Base-by-base conservation (phyloP, 805 yeast genomes). In the Metschnikowia cerradonensis region DNA sequence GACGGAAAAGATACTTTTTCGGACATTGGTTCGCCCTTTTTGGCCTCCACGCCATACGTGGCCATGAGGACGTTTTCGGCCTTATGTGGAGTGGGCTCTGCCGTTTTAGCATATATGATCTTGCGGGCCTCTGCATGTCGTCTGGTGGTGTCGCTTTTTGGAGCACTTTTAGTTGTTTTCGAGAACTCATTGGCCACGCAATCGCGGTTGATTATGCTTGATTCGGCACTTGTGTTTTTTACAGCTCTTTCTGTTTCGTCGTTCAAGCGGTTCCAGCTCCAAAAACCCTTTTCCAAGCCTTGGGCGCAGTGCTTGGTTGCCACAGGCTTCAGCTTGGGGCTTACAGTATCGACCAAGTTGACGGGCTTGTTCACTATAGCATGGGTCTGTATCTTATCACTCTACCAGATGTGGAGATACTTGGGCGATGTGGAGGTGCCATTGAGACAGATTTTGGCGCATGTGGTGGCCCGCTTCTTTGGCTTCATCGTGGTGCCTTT, bases 131-230 rank as follows among this genome's bases (percentile, higher is more conserved):
- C 79, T 33, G 83, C 82, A 8, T 81, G 84, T 54, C 71, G 85
- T 33, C 67, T 81, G 8, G 8, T 59, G 0, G 72, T 81, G 11
- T 76, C 89, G 1, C 60, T 76, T 4, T 66, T 77, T 45, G 86
- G 85, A 0, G 66, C 84, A 0, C 57, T 72, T 2, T 55, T 87
- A 45, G 68, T 85, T 13, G 57, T 79, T 15, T 64, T 86, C 53
- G 96, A 90, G 61, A 84, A 81, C 63, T 79, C 90, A 6, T 62
- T 83, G 46, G 74, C 83, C 19, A 79, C 86, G 2, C 83, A 82
- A 58, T 77, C 87, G 3, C 75, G 91, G 53, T 70, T 65, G 37
- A 67, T 73, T 26, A 56, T 71, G 56, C 63, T 73, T 14, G 82
- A 78, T 47, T 57, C 75, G 4, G 67, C 79, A 3, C 67, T 76